A percentile compares a stretch with the other conserved stretches of the same genome.
Evolutionary conservation across 768 basidiomycete genomes (phyloP).

Genomic region (Lactarius sp.): DNA sequence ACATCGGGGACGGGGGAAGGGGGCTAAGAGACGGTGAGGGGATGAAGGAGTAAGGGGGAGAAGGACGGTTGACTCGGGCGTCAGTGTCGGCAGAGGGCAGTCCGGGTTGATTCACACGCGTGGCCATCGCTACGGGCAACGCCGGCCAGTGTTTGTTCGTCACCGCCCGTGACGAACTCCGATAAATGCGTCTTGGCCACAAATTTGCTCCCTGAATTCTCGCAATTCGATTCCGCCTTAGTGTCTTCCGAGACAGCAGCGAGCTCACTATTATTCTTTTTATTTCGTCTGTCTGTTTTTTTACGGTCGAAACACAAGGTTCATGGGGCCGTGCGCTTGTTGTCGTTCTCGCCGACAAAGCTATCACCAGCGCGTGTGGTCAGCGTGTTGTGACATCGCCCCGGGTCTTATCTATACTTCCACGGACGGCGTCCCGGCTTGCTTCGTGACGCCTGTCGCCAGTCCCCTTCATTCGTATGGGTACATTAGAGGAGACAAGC

Average conservation of each 20-base stretch:
- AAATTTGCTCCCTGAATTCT: conserved; percentile 26
- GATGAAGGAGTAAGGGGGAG: conserved; percentile 31
- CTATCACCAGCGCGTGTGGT: conserved; percentile 25
- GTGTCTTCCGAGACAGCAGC: conserved; percentile 14
- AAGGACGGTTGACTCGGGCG: conserved; percentile 35
- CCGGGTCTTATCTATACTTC: conserved; percentile 24
- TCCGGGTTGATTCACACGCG: conserved; percentile 37
- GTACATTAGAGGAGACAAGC: background rate
- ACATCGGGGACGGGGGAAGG: conserved; percentile 27
- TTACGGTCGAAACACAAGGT: conserved; percentile 24
- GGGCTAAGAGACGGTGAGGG: conserved; percentile 28
- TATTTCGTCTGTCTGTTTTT: conserved; percentile 4
- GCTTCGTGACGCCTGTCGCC: conserved; percentile 7
- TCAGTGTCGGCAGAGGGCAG: conserved; percentile 35
- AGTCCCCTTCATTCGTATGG: conserved; percentile 7
- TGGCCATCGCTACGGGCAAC: conserved; percentile 34
- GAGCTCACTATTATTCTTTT: conserved; percentile 2
- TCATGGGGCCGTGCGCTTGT: conserved; percentile 24
- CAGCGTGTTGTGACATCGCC: conserved; percentile 26
- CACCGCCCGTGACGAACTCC: conserved; percentile 37
- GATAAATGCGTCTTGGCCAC: conserved; percentile 29
- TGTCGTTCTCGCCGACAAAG: conserved; percentile 25
- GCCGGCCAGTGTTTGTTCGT: conserved; percentile 34
- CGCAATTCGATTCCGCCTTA: conserved; percentile 15
- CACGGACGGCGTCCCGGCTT: conserved; percentile 13